A percentile compares a stretch with the other conserved stretches of the same genome.
These are phyloP conservation scores for Nannochloropsis salina DNA, from an alignment of 108 stramenopile genomes.

Conservation along the genomic window DNA sequence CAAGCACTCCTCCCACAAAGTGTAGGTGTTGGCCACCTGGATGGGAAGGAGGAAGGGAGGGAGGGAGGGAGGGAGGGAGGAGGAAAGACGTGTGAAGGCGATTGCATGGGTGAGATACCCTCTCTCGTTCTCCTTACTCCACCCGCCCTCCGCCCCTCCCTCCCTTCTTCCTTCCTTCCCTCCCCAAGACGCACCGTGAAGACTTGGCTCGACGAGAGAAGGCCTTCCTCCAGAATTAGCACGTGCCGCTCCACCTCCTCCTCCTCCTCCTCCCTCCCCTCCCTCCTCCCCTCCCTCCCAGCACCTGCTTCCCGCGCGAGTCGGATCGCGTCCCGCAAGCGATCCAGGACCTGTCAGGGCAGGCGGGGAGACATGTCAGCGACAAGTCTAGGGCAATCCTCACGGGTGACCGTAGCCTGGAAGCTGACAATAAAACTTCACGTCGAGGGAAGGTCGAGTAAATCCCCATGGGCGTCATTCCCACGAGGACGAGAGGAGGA, in stretches of 20 bases:
- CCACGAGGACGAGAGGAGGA: no score
- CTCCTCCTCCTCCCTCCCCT: not conserved
- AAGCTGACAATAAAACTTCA: no score
- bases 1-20: not conserved
- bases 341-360: not conserved
- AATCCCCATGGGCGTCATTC: no score
- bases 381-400: no score
- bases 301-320: not conserved
- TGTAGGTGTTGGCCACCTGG: slow-evolving; percentile 4
- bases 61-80: slow-evolving; percentile 2
- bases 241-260: not conserved
- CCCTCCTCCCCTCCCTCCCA: not conserved
- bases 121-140: not conserved
- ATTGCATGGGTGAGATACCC: not conserved
- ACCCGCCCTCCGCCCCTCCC: not conserved
- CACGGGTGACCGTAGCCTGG: no score
- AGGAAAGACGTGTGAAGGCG: not conserved
- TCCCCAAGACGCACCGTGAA: not conserved
- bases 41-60: not conserved
- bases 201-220: not conserved
- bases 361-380: not conserved
- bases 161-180: not conserved
- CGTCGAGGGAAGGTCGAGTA: no score
- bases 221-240: not conserved
- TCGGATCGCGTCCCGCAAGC: not conserved